Evolutionary conservation across 2,329 filamentous ascomycete species (phyloP).

Genomic region (Cladosporium sp.): DNA sequence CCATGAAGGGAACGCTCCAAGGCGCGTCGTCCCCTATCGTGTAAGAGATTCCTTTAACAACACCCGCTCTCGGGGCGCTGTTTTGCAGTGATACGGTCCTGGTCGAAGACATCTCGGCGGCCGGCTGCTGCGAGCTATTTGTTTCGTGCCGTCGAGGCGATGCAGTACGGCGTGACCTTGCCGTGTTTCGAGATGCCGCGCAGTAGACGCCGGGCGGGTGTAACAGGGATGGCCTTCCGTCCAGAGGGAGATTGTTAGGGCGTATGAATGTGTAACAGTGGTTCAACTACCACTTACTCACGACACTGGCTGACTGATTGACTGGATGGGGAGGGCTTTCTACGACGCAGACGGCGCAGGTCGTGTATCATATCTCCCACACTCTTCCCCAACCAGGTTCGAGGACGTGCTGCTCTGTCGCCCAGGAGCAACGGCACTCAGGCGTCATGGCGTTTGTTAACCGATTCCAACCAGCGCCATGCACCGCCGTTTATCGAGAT

Average conservation of each 20-base stretch:
- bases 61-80: constrained; percentile 11
- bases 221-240: constrained; percentile 4
- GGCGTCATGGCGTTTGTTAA: constrained; percentile 10
- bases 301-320: not conserved
- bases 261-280: not conserved
- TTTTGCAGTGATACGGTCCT: constrained; percentile 14
- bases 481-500: constrained; percentile 10
- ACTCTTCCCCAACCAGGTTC: constrained; percentile 3
- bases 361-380: constrained; percentile 7
- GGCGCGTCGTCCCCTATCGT: constrained; percentile 34
- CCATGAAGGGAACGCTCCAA: constrained; percentile 34
- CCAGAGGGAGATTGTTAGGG: not conserved
- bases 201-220: constrained; percentile 7
- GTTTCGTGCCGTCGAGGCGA: constrained; percentile 1
- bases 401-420: constrained; percentile 6
- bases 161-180: constrained; percentile 7
- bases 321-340: not conserved
- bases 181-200: constrained; percentile 10
- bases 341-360: constrained; percentile 6
- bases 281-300: not conserved
- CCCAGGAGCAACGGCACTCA: constrained; percentile 2
- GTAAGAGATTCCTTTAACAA: constrained; percentile 41
- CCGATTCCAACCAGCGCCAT: constrained; percentile 13
- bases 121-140: not conserved
- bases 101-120: constrained; percentile 11